These are phyloP conservation scores for Hamamelis virginiana DNA, from an alignment of 164 flowering plant genomes.

Conservation along the genomic window DNA sequence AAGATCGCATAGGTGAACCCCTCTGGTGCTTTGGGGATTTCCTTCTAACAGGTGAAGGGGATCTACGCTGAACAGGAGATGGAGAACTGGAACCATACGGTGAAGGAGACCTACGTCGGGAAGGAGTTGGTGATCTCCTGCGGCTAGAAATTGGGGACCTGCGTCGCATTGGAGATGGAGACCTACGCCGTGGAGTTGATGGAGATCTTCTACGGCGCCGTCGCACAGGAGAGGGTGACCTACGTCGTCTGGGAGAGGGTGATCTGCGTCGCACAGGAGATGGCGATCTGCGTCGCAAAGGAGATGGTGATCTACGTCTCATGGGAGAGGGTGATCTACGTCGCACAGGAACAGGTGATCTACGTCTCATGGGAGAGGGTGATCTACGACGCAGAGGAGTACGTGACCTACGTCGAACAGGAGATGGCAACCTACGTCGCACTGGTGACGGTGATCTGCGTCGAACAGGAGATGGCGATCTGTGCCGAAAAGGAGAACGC, in stretches of 20 bases:
- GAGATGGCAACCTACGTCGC: slow-evolving; percentile 25
- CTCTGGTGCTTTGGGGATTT: slow-evolving; percentile 37
- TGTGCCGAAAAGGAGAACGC: slow-evolving; percentile 25
- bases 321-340: slow-evolving; percentile 11
- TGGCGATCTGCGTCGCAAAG: slow-evolving; percentile 17
- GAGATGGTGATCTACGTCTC: slow-evolving; percentile 19
- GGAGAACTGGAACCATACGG: slow-evolving; percentile 21
- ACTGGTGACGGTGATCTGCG: slow-evolving; percentile 16
- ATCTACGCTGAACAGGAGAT: slow-evolving; percentile 23
- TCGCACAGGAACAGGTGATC: slow-evolving; percentile 15
- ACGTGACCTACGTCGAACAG: slow-evolving; percentile 23
- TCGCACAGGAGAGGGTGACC: slow-evolving; percentile 18
- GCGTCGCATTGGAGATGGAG: slow-evolving; percentile 40
- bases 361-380: slow-evolving; percentile 20
- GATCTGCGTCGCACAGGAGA: slow-evolving; percentile 16
- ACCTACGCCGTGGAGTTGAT: slow-evolving; percentile 25
- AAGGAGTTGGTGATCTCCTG: slow-evolving; percentile 17
- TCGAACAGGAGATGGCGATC: slow-evolving; percentile 30
- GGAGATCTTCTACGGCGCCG: slow-evolving; percentile 17
- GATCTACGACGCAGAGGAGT: slow-evolving; percentile 18
- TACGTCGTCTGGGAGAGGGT: slow-evolving; percentile 6
- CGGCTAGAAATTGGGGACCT: slow-evolving; percentile 17
- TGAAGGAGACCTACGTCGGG: slow-evolving; percentile 17
- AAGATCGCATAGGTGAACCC: slow-evolving; percentile 47
- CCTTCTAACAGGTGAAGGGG: slow-evolving; percentile 34